Evolutionary conservation across 371 early-diverging fungal species (phyloP).

Genomic region (Mortierella sp.): DNA sequence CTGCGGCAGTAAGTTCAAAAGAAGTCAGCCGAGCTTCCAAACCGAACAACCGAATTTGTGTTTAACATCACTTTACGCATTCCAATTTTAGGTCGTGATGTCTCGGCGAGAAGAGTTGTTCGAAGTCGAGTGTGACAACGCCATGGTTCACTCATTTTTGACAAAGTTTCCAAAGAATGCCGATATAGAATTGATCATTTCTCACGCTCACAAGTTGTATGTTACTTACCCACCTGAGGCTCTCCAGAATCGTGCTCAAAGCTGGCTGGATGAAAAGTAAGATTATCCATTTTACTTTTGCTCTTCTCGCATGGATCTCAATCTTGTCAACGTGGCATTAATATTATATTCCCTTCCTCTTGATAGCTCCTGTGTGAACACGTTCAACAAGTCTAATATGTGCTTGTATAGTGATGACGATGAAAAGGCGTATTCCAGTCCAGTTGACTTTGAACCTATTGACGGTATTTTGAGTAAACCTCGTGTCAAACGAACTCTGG

Average conservation of each 20-base stretch:
- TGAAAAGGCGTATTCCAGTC: slow-evolving; percentile 15
- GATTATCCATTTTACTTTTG: not conserved
- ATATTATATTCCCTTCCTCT: not conserved
- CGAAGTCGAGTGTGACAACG: slow-evolving; percentile 63
- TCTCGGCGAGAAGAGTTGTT: slow-evolving; percentile 62
- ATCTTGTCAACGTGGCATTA: not conserved
- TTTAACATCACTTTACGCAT: not conserved
- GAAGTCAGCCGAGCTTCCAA: not conserved
- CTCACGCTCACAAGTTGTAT: slow-evolving; percentile 60
- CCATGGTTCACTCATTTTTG: slow-evolving; percentile 67
- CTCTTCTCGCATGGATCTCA: not conserved
- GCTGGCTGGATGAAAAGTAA: slow-evolving; percentile 59
- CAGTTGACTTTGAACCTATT: slow-evolving; percentile 37
- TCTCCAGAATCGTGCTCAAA: slow-evolving; percentile 58
- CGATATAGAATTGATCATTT: slow-evolving; percentile 59
- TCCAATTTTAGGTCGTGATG: slow-evolving; percentile 62
- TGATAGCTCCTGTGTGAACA: slow-evolving; percentile 40
- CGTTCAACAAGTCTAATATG: slow-evolving; percentile 31
- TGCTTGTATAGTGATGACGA: slow-evolving; percentile 32
- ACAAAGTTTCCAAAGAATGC: slow-evolving; percentile 67
- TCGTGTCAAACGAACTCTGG: slow-evolving; percentile 32
- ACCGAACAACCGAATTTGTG: not conserved
- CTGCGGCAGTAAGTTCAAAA: slow-evolving; percentile 66
- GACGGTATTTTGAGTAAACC: slow-evolving; percentile 43
- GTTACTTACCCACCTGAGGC: slow-evolving; percentile 57